Evolutionary conservation across 164 flowering plant genomes (phyloP).

Genomic region (Umbellularia californica): DNA sequence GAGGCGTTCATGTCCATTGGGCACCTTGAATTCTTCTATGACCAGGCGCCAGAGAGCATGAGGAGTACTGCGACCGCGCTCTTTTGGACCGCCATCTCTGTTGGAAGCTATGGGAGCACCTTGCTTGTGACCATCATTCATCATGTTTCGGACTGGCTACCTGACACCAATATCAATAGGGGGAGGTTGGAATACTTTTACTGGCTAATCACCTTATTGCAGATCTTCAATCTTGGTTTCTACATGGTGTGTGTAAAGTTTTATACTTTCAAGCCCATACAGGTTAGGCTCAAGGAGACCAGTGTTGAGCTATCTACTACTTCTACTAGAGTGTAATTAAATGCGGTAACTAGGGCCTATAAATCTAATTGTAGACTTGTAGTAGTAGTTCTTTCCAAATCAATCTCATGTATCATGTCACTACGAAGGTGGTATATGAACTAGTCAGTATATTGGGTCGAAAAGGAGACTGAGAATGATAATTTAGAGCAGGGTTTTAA

Average conservation of each 20-base stretch:
- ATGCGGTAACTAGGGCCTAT: too few relatives aligned
- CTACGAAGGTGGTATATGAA: too few relatives aligned
- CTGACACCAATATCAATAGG: conserved; percentile 44
- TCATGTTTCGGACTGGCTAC: conserved; percentile 55
- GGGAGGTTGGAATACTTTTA: conserved; percentile 69
- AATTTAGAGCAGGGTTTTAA: too few relatives aligned
- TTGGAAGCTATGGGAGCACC: conserved; percentile 57
- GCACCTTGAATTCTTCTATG: conserved; percentile 69
- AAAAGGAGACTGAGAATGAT: too few relatives aligned
- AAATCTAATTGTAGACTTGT: too few relatives aligned
- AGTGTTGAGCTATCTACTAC: conserved; percentile 27
- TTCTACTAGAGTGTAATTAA: too few relatives aligned
- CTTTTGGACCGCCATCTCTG: conserved; percentile 58
- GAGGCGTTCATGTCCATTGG: conserved; percentile 84
- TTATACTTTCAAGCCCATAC: conserved; percentile 55
- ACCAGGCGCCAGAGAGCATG: conserved; percentile 80
- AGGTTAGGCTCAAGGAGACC: conserved; percentile 17
- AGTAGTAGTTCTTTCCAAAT: too few relatives aligned
- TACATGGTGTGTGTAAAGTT: conserved; percentile 42
- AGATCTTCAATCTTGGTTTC: conserved; percentile 46
- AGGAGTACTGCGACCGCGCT: conserved; percentile 63
- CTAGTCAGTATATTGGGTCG: too few relatives aligned
- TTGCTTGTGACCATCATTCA: conserved; percentile 53
- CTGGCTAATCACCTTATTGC: conserved; percentile 56
- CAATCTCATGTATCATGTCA: too few relatives aligned